A percentile compares a stretch with the other conserved stretches of the same genome.
phyloP scores from a whole-genome alignment of 2,329 filamentous ascomycete genomes.

The Fusarium lateritium region DNA sequence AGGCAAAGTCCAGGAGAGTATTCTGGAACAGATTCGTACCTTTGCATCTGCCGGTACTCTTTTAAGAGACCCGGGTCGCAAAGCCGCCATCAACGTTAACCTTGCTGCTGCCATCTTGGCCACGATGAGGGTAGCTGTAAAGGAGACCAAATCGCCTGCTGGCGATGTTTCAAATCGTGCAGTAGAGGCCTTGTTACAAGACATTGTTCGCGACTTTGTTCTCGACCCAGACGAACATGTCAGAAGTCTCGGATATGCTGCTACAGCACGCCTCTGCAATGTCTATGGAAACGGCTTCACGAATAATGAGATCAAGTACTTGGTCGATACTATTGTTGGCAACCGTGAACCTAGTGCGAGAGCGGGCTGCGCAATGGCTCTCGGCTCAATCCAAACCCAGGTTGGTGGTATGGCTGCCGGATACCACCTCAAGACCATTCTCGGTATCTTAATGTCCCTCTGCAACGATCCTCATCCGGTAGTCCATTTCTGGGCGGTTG shows the following conservation, averaged over 20 bases:
- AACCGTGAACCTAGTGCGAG: slow-evolving; percentile 94
- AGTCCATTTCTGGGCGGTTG: slow-evolving; percentile 96
- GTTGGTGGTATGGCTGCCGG: slow-evolving; percentile 98
- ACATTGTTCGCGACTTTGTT: slow-evolving; percentile 79
- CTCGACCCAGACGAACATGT: slow-evolving; percentile 88
- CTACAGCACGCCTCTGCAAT: slow-evolving; percentile 87
- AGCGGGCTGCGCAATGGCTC: slow-evolving; percentile 92
- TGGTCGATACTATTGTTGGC: slow-evolving; percentile 93
- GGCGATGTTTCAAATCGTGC: slow-evolving; percentile 82
- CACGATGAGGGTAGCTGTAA: slow-evolving; percentile 86
- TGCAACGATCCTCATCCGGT: slow-evolving; percentile 95
- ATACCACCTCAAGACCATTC: slow-evolving; percentile 95
- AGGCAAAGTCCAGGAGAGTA: slow-evolving; percentile 94
- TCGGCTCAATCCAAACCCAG: slow-evolving; percentile 94
- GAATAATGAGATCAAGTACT: slow-evolving; percentile 87
- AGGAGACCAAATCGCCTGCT: slow-evolving; percentile 79
- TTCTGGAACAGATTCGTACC: slow-evolving; percentile 92
- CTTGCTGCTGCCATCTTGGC: slow-evolving; percentile 85
- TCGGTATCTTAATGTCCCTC: slow-evolving; percentile 98
- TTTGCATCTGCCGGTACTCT: slow-evolving; percentile 86
- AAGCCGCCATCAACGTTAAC: slow-evolving; percentile 92
- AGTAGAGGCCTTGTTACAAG: slow-evolving; percentile 88
- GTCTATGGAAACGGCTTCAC: slow-evolving; percentile 90
- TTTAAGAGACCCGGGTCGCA: slow-evolving; percentile 88
- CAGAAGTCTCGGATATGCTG: slow-evolving; percentile 86